Conservation (phyloP, 2,329 filamentous ascomycete genomes). For the Aureobasidium musti region DNA sequence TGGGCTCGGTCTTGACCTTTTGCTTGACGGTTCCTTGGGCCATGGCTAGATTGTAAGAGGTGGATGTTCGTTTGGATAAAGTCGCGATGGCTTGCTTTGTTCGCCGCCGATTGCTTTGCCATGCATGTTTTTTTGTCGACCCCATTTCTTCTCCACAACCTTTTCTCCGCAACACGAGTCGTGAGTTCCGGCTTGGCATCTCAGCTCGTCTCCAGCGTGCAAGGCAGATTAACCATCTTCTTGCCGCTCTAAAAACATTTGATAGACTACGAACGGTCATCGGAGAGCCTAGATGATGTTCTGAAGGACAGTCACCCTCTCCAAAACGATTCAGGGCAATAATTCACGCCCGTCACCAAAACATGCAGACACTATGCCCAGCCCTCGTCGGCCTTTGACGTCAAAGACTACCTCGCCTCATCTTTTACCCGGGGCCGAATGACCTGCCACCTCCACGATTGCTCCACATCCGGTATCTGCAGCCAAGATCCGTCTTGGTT, state of each 20-base stretch:
- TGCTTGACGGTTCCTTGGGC: constrained; percentile 31
- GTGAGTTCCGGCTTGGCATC: neutral
- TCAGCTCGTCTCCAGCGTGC: too few species aligned
- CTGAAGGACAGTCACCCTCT: neutral
- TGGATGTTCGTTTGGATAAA: constrained; percentile 14
- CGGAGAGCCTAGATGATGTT: neutral
- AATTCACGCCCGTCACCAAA: neutral
- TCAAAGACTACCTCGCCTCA: neutral
- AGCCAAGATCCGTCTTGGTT: constrained; percentile 21
- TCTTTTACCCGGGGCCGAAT: constrained; percentile 18
- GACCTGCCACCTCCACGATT: constrained; percentile 8
- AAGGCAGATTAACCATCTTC: too few species aligned
- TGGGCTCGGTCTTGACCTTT: constrained; percentile 29
- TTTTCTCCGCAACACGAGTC: too few species aligned
- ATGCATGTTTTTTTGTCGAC: constrained; percentile 17
- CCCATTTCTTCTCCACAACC: neutral
- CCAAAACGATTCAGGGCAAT: too few species aligned
- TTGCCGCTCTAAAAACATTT: neutral
- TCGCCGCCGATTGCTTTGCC: neutral
- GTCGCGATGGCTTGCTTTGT: neutral
- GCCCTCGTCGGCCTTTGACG: constrained; percentile 10
- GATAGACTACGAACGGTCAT: neutral
- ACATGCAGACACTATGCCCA: neutral
- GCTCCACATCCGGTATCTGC: constrained; percentile 9
- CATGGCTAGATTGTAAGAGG: constrained; percentile 30